A percentile compares a stretch with the other conserved stretches of the same genome.
Evolutionary conservation across 306 rosid genomes (phyloP).

Genomic region (Coriaria nepalensis): DNA sequence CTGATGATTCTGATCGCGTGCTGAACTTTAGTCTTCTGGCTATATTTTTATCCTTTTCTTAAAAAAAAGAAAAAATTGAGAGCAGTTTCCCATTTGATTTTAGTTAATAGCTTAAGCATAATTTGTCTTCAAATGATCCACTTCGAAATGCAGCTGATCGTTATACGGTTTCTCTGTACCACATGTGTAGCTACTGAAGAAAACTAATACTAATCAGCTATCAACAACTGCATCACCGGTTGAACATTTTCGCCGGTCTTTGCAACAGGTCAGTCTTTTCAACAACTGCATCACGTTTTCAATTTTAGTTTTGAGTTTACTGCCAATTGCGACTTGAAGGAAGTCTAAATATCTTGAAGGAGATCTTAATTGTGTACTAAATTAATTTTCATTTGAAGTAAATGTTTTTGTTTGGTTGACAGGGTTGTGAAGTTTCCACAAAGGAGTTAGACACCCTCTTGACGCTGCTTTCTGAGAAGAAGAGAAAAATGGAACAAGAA

Average conservation of each 20-base stretch:
- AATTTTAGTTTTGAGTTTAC: not conserved
- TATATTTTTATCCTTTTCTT: no score
- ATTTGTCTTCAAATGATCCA: constrained; percentile 25
- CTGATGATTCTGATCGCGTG: no score
- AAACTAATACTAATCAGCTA: constrained; percentile 66
- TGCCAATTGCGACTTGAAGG: no score
- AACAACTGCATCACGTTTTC: not conserved
- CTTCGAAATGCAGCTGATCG: constrained; percentile 62
- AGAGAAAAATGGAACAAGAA: constrained; percentile 97
- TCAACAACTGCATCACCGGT: constrained; percentile 72
- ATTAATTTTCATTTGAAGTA: no score
- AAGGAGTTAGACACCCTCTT: constrained; percentile 79
- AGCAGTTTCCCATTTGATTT: not conserved
- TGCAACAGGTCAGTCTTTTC: constrained; percentile 56
- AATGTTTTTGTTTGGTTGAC: constrained; percentile 14
- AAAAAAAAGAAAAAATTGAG: no score
- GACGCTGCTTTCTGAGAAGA: constrained; percentile 68
- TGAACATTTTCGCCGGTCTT: constrained; percentile 65
- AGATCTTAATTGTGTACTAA: no score
- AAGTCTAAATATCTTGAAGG: no score
- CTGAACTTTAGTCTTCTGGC: no score
- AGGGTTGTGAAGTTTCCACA: constrained; percentile 88
- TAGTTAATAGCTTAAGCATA: not conserved
- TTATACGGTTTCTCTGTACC: constrained; percentile 42
- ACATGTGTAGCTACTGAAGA: constrained; percentile 78